Percentiles rank a stretch among this genome's conserved stretches.
Conservation (phyloP, 1,284 basidiomycete species). For the Mycosarcoma mackinlayi region DNA sequence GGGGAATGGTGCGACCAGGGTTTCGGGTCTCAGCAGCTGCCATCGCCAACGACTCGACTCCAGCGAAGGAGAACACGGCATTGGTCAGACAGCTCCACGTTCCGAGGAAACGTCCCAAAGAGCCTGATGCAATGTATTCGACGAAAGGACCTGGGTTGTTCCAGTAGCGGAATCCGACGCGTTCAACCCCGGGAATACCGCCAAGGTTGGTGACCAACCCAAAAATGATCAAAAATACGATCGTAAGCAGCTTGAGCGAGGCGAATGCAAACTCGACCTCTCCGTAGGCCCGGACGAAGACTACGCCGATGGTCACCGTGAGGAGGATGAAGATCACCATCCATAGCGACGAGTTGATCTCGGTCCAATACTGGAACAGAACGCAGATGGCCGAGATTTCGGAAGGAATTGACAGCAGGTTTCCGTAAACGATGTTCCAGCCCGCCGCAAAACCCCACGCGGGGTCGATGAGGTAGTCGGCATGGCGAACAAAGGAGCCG, state of each 20-base stretch:
- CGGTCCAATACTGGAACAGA: conserved; percentile 54
- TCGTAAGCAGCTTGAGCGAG: conserved; percentile 33
- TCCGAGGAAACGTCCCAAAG: conserved; percentile 72
- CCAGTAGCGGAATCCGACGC: conserved; percentile 62
- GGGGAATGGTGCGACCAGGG: conserved; percentile 47
- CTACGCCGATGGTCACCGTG: conserved; percentile 39
- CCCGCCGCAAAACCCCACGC: conserved; percentile 75
- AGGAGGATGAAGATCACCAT: conserved; percentile 72
- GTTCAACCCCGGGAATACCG: conserved; percentile 43
- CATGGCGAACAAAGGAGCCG: conserved; percentile 82
- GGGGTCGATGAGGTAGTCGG: conserved; percentile 81
- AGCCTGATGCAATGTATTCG: conserved; percentile 70
- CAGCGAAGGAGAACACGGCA: conserved; percentile 84
- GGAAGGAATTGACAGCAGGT: conserved; percentile 75
- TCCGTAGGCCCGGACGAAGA: conserved; percentile 77
- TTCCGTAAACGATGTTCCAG: conserved; percentile 74
- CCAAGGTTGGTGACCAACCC: conserved; percentile 52
- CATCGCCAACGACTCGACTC: conserved; percentile 74
- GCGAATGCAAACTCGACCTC: conserved; percentile 71
- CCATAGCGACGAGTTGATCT: conserved; percentile 48
- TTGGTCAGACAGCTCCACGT: conserved; percentile 62
- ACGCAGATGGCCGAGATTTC: conserved; percentile 73
- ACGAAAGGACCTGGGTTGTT: conserved; percentile 69
- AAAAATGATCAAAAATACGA: conserved; percentile 54
- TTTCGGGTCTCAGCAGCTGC: conserved; percentile 56